Percentiles rank a stretch among this genome's conserved stretches.
Conservation (phyloP, 106 monocot genomes). For the Narthecium ossifragum region DNA sequence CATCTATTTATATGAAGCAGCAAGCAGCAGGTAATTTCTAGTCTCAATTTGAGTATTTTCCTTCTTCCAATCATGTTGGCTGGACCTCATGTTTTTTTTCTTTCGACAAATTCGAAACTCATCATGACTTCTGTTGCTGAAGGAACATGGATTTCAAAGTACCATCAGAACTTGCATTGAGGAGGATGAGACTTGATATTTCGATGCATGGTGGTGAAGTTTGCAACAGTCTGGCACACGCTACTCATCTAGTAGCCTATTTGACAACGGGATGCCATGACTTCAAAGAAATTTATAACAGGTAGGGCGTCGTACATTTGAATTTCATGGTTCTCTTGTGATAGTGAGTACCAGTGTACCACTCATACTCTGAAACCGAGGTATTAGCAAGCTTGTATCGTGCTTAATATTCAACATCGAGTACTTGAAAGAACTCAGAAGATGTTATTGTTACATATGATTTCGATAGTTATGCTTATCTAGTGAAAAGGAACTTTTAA, state of each 20-base stretch:
- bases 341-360: too few relatives aligned
- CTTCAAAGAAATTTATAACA: conserved; percentile 59
- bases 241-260: conserved; percentile 70
- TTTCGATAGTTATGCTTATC: too few relatives aligned
- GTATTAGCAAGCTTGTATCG: too few relatives aligned
- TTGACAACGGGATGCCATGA: conserved; percentile 24
- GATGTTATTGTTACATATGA: too few relatives aligned
- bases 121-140: conserved; percentile 12
- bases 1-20: conserved; percentile 44
- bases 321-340: not conserved
- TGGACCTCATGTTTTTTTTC: not conserved
- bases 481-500: too few relatives aligned
- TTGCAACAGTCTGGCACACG: conserved; percentile 31
- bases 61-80: not conserved
- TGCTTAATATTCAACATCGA: too few relatives aligned
- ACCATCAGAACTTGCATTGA: conserved; percentile 62
- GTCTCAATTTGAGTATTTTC: not conserved
- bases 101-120: too few relatives aligned
- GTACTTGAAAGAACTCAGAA: too few relatives aligned
- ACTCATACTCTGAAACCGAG: too few relatives aligned
- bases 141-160: conserved; percentile 56
- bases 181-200: conserved; percentile 72
- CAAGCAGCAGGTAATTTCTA: conserved; percentile 31
- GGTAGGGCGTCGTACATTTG: conserved; percentile 22
- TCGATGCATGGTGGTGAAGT: conserved; percentile 72